phyloP scores from a whole-genome alignment of 2,329 filamentous ascomycete genomes.

The Sporothrix pseudoabietina region DNA sequence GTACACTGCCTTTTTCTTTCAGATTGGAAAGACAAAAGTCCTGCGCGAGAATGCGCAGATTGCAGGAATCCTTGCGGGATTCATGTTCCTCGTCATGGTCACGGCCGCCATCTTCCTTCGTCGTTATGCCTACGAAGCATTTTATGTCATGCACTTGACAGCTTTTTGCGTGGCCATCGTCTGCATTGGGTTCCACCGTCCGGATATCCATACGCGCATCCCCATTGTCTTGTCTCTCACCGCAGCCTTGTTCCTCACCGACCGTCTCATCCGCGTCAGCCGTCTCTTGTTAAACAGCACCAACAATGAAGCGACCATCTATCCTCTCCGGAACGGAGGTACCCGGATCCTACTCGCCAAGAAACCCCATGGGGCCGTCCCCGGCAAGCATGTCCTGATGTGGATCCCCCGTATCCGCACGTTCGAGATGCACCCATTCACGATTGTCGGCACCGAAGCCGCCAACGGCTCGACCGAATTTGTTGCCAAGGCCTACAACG shows the following conservation, averaged over 20 bases:
- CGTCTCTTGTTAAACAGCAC: slow-evolving; percentile 50
- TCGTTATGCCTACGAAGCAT: slow-evolving; percentile 56
- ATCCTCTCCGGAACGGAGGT: slow-evolving; percentile 56
- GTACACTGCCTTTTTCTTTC: slow-evolving; percentile 49
- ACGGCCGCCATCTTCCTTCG: slow-evolving; percentile 50
- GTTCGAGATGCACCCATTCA: slow-evolving; percentile 66
- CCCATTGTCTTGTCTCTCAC: slow-evolving; percentile 48
- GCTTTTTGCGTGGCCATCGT: slow-evolving; percentile 55
- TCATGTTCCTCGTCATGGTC: slow-evolving; percentile 50
- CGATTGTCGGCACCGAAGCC: slow-evolving; percentile 51
- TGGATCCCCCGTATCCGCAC: slow-evolving; percentile 62
- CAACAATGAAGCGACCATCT: slow-evolving; percentile 57
- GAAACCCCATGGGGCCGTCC: slow-evolving; percentile 49
- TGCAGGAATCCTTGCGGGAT: slow-evolving; percentile 52
- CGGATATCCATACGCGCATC: slow-evolving; percentile 47
- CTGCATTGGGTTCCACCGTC: slow-evolving; percentile 55
- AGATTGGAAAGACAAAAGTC: slow-evolving; percentile 37
- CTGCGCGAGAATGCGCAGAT: slow-evolving; percentile 48
- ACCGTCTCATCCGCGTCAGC: slow-evolving; percentile 52
- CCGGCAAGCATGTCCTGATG: slow-evolving; percentile 65
- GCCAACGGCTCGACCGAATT: slow-evolving; percentile 56
- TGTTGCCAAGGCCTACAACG: slow-evolving; percentile 59
- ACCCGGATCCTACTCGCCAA: slow-evolving; percentile 59
- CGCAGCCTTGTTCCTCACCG: slow-evolving; percentile 53
- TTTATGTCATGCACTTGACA: slow-evolving; percentile 56